Conservation (phyloP, 768 basidiomycete species). For the Hypsizygus marmoreus region DNA sequence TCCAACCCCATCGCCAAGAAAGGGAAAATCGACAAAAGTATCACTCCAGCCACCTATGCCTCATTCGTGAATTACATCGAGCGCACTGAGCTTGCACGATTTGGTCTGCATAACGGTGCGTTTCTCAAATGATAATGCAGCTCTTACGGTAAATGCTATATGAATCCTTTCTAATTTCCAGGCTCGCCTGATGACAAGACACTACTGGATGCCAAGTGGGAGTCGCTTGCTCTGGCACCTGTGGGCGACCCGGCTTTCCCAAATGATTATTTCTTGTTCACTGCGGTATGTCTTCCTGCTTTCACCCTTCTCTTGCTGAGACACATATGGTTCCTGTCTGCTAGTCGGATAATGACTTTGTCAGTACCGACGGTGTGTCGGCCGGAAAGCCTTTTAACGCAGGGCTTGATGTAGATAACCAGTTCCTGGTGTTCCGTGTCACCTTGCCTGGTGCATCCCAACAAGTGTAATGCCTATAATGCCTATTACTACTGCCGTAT, state of each 20-base stretch:
- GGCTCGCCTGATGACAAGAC: conserved; percentile 50
- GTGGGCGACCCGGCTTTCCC: conserved; percentile 51
- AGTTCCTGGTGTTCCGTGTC: conserved; percentile 62
- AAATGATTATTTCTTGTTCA: conserved; percentile 70
- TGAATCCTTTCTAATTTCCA: conserved; percentile 19
- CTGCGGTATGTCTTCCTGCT: conserved; percentile 46
- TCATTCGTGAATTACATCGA: conserved; percentile 60
- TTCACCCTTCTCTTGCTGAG: neutral
- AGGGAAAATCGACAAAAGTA: conserved; percentile 46
- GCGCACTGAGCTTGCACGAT: conserved; percentile 52
- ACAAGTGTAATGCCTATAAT: neutral
- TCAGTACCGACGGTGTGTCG: conserved; percentile 54
- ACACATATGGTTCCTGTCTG: neutral
- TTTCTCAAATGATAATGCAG: neutral
- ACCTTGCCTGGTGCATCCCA: conserved; percentile 46
- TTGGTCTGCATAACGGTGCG: conserved; percentile 65
- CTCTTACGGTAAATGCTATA: conserved; percentile 2
- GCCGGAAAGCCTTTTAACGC: conserved; percentile 53
- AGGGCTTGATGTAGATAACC: conserved; percentile 58
- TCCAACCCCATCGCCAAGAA: conserved; percentile 49
- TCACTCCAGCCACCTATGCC: conserved; percentile 56
- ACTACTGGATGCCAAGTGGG: conserved; percentile 70
- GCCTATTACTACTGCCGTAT: neutral
- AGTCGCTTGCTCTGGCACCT: conserved; percentile 61
- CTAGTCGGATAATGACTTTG: conserved; percentile 66